Percentiles rank a stretch among this genome's conserved stretches.
Conservation (phyloP, 768 basidiomycete genomes). For the Amanita polypyramis region DNA sequence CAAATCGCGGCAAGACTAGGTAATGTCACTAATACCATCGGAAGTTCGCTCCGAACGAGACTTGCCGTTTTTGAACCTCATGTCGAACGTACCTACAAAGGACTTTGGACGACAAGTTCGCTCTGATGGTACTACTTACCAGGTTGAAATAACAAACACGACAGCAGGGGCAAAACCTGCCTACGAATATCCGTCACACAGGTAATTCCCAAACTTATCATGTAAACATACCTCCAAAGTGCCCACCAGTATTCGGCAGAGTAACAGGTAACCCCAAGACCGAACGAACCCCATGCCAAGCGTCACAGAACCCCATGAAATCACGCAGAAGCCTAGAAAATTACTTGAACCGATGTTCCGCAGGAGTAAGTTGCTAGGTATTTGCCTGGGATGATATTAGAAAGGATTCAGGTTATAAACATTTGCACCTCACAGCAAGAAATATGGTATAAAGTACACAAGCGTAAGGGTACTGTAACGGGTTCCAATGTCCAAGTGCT, state of each 20-base stretch:
- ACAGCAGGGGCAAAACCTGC: constrained; percentile 41
- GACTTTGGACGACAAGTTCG: not conserved
- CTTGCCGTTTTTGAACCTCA: constrained; percentile 40
- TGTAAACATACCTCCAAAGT: constrained; percentile 26
- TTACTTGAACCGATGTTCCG: constrained; percentile 32
- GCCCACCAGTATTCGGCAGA: constrained; percentile 32
- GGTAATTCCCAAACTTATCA: not conserved
- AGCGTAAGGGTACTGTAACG: constrained; percentile 37
- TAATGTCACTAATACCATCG: not conserved
- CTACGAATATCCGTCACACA: constrained; percentile 16
- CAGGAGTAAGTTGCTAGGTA: constrained; percentile 34
- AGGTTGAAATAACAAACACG: constrained; percentile 39
- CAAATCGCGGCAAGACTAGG: constrained; percentile 39
- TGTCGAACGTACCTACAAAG: constrained; percentile 34
- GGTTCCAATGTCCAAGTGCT: constrained; percentile 27
- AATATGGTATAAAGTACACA: constrained; percentile 38
- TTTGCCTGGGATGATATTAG: constrained; percentile 20
- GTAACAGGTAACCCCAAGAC: constrained; percentile 27
- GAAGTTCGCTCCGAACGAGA: not conserved
- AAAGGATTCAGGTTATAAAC: not conserved
- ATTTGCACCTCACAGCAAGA: constrained; percentile 27
- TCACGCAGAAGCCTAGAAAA: constrained; percentile 29
- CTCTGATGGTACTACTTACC: constrained; percentile 17
- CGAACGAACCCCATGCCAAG: constrained; percentile 37
- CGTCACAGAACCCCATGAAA: constrained; percentile 35